phyloP scores from a whole-genome alignment of 306 rosid genomes.

The Herpetospermum pedunculosum region DNA sequence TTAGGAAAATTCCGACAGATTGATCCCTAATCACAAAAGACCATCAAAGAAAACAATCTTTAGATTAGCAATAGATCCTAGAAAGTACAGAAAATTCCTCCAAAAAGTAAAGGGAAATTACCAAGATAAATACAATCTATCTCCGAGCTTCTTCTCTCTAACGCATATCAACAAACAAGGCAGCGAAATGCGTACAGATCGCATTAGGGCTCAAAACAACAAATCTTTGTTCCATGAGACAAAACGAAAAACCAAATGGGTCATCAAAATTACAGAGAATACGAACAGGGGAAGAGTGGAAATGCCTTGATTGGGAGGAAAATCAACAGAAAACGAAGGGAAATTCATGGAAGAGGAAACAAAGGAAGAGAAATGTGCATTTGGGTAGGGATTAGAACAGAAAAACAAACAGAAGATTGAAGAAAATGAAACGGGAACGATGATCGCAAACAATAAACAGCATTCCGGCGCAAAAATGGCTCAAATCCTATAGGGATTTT shows the following conservation, averaged over 20 bases:
- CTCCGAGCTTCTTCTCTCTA: constrained; percentile 8
- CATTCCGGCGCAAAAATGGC: background rate
- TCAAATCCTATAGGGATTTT: background rate
- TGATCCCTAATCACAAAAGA: constrained; percentile 1
- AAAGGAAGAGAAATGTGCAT: background rate
- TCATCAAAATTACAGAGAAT: background rate
- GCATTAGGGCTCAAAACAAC: background rate
- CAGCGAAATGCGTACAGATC: background rate
- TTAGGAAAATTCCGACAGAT: background rate
- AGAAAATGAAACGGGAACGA: background rate
- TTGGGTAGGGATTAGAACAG: background rate
- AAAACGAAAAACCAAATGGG: background rate
- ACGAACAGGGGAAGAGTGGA: background rate
- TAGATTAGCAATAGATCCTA: background rate
- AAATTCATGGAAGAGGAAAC: background rate
- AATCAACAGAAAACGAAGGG: background rate
- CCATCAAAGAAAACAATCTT: background rate
- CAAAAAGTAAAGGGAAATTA: background rate
- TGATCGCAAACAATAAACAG: background rate
- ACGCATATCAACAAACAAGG: background rate
- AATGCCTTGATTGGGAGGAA: background rate
- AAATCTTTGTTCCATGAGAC: background rate
- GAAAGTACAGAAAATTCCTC: background rate
- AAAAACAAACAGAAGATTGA: background rate
- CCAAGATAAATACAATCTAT: constrained; percentile 12